These are phyloP conservation scores for Rubus idaeus DNA, from an alignment of 306 rosid species.

Conservation along the genomic window DNA sequence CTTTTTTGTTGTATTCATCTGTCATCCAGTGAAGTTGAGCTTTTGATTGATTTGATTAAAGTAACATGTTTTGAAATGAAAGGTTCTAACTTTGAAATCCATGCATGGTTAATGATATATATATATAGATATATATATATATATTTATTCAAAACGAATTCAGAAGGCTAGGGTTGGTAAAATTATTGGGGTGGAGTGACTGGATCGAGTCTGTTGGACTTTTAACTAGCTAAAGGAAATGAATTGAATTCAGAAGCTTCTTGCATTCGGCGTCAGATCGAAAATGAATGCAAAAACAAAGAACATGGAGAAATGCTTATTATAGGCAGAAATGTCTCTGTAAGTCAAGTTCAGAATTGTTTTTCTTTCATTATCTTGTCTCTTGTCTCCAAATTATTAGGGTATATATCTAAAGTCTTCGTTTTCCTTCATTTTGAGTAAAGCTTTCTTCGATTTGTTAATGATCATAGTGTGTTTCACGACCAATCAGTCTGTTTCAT, in stretches of 20 bases:
- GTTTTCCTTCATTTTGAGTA: neutral
- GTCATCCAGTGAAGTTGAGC: neutral
- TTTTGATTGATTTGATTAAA: neutral
- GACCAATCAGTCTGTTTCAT: neutral
- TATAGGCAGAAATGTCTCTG: neutral
- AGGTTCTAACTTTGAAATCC: neutral
- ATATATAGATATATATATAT: too few species aligned
- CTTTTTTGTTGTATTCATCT: neutral
- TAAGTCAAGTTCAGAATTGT: neutral
- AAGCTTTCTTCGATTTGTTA: neutral
- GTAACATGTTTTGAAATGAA: neutral
- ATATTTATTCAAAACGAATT: neutral
- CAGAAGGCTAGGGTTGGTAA: neutral
- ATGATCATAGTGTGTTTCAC: slow-evolving; percentile 2
- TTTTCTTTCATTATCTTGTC: neutral
- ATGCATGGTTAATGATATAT: neutral
- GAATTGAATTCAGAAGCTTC: slow-evolving; percentile 1
- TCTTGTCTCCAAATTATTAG: neutral
- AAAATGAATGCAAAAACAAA: slow-evolving; percentile 1
- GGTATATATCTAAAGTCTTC: neutral
- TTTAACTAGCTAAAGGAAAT: neutral
- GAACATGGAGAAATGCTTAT: neutral
- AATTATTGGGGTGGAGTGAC: neutral
- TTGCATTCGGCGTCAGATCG: neutral
- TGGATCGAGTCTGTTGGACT: neutral